Evolutionary conservation across 176 grass and related monocot genomes (phyloP).

Genomic region (Cenchrus americanus): DNA sequence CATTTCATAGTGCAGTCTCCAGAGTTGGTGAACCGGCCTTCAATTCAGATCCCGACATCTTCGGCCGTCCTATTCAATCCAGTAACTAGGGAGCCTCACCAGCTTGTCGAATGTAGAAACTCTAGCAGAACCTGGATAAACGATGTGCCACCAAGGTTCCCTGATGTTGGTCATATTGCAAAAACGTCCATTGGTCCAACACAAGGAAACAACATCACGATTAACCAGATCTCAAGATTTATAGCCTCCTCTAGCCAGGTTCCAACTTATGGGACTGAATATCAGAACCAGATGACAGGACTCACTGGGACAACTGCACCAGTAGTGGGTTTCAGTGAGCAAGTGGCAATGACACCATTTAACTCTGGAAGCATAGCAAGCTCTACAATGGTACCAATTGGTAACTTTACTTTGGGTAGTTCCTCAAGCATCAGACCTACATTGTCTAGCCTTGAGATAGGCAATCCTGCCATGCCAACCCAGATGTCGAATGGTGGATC

Average conservation of each 20-base stretch:
- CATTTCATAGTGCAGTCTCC: background rate
- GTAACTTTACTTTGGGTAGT: background rate
- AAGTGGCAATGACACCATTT: conserved; percentile 4
- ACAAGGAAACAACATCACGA: background rate
- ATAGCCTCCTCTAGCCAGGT: background rate
- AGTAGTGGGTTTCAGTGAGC: background rate
- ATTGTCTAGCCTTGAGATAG: conserved; percentile 15
- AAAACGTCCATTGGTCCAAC: background rate
- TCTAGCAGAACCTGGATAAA: background rate
- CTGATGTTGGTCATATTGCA: conserved; percentile 10
- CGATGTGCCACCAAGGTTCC: background rate
- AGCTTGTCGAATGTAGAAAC: background rate
- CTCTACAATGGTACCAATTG: background rate
- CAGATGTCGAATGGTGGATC: conserved; percentile 9
- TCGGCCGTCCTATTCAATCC: background rate
- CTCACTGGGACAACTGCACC: background rate
- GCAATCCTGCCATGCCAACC: background rate
- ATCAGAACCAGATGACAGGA: background rate
- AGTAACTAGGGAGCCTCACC: background rate
- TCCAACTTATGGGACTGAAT: conserved; percentile 5
- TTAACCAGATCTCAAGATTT: background rate
- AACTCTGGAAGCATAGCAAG: conserved; percentile 27
- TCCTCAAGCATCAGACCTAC: background rate
- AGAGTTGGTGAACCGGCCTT: background rate
- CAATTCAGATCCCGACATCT: background rate